Percentiles rank a stretch among this genome's conserved stretches.
phyloP scores from a whole-genome alignment of 768 basidiomycete genomes.

The Trametes gibbosa region DNA sequence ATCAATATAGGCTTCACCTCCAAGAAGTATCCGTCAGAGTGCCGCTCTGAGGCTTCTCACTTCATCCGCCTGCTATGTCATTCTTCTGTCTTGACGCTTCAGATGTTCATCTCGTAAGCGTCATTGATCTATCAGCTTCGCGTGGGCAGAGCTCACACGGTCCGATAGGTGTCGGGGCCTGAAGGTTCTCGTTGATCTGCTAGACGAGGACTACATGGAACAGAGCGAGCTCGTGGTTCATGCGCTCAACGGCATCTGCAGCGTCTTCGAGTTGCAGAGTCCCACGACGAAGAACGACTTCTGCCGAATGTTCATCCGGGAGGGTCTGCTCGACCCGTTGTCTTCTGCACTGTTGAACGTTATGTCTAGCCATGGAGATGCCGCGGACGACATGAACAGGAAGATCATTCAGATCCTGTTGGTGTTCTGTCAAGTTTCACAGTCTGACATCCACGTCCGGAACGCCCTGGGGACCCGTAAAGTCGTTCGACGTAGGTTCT shows the following conservation, averaged over 20 bases:
- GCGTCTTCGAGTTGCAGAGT: slow-evolving; percentile 93
- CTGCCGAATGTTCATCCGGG: slow-evolving; percentile 96
- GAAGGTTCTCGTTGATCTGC: slow-evolving; percentile 89
- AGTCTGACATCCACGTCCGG: slow-evolving; percentile 89
- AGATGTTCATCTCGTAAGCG: slow-evolving; percentile 96
- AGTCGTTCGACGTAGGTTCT: slow-evolving; percentile 77
- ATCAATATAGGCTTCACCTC: slow-evolving; percentile 76
- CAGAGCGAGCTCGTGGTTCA: slow-evolving; percentile 90
- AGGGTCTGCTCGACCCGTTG: slow-evolving; percentile 90
- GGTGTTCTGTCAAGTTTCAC: slow-evolving; percentile 95
- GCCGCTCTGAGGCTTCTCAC: slow-evolving; percentile 91
- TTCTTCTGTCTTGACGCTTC: slow-evolving; percentile 88
- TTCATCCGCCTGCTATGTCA: slow-evolving; percentile 92
- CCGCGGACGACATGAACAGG: slow-evolving; percentile 72
- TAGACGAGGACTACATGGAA: slow-evolving; percentile 94
- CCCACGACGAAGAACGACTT: slow-evolving; percentile 98
- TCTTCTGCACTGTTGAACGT: slow-evolving; percentile 88
- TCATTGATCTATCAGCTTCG: too few species aligned
- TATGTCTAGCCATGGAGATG: slow-evolving; percentile 67
- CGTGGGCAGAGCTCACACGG: not conserved
- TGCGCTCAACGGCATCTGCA: slow-evolving; percentile 91
- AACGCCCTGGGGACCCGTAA: slow-evolving; percentile 90
- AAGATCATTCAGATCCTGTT: slow-evolving; percentile 87
- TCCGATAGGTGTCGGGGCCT: slow-evolving; percentile 82
- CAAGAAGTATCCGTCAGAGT: slow-evolving; percentile 91